Base-by-base conservation (phyloP, 192 early-diverging fungal genomes). In the Coemansia sp. region DNA sequence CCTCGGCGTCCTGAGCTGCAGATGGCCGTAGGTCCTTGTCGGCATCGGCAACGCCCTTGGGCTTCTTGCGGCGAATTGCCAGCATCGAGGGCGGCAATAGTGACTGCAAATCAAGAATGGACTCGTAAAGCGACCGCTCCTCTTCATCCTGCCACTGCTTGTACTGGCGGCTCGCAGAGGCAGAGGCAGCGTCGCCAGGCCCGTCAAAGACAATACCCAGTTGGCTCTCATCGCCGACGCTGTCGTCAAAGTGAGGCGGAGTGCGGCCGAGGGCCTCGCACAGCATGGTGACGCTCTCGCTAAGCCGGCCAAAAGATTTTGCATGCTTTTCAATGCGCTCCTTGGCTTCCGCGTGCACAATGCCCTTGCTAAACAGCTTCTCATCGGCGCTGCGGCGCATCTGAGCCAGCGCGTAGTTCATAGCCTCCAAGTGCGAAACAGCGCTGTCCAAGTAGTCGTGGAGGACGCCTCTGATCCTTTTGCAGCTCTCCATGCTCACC, bases 121-220 rank as follows among this genome's bases (percentile, higher is more conserved):
- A 83, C 67, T 97, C 94, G 69, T 98, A 99, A 74, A 99, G 97
- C 46, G 83, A 77, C 45, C 90, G 86, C 25, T 90, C 89, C 41
- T 98, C 97, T 25, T 98, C 95, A 69, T 98, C 95, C 68, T 98
- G 96, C 93, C 96, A 99, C 20, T 89, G 73, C 41, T 65, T 51
- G 38, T 43, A 14, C 40, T 64, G 36, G 19, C 47, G 58, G 45
- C 46, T 62, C 25, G 47, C 65, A 25, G 47, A 35, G 10, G 51
- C 59, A 20, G 59, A 60, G 2, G 47, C 62, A 0, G 60, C 45
- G 14, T 68, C 46, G 4, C 20, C 68, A 14, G 77, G 53, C 5
- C 51, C 70, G 19, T 73, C 79, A 65, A 85, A 75, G 41, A 69
- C 77, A 40, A 85, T 79, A 10, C 70, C 73, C 31, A 76, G 59